These are phyloP conservation scores for Canna indica DNA, from an alignment of 176 grass and related monocot species.

Conservation along the genomic window DNA sequence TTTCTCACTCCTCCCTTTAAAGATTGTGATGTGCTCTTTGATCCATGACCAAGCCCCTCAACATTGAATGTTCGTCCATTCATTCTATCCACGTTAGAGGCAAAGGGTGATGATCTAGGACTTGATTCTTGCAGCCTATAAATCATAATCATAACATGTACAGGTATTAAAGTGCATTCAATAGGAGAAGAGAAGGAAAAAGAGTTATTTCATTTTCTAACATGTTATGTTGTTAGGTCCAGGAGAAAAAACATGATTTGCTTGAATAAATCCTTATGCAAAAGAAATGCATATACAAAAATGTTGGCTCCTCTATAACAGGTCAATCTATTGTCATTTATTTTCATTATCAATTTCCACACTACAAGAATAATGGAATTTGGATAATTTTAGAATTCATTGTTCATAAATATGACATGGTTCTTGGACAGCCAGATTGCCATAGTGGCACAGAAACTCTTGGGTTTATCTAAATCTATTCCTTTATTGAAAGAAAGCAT, in stretches of 20 bases:
- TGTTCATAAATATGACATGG: neutral
- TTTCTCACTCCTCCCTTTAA: conserved; percentile 43
- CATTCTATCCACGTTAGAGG: conserved; percentile 27
- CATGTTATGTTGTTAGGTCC: neutral
- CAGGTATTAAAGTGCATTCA: neutral
- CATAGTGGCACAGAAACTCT: neutral
- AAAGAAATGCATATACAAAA: neutral
- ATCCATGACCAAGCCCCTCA: conserved; percentile 34
- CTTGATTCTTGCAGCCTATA: conserved; percentile 47
- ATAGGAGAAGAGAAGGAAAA: neutral
- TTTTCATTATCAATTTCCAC: neutral
- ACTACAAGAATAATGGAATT: neutral
- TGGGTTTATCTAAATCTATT: neutral
- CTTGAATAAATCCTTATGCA: neutral
- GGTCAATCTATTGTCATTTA: neutral
- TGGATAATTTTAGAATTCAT: neutral
- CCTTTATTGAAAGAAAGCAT: too few relatives aligned
- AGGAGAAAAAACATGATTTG: neutral
- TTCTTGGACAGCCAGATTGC: neutral
- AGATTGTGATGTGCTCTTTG: conserved; percentile 31
- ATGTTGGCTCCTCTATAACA: neutral
- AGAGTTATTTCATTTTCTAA: neutral
- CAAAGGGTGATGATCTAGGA: conserved; percentile 31
- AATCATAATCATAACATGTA: neutral
- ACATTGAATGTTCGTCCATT: conserved; percentile 39